Evolutionary conservation across 1,284 basidiomycete species (phyloP), one percentile per base, ranked within the genome.

Genomic region (Golubevia pallescens): DNA sequence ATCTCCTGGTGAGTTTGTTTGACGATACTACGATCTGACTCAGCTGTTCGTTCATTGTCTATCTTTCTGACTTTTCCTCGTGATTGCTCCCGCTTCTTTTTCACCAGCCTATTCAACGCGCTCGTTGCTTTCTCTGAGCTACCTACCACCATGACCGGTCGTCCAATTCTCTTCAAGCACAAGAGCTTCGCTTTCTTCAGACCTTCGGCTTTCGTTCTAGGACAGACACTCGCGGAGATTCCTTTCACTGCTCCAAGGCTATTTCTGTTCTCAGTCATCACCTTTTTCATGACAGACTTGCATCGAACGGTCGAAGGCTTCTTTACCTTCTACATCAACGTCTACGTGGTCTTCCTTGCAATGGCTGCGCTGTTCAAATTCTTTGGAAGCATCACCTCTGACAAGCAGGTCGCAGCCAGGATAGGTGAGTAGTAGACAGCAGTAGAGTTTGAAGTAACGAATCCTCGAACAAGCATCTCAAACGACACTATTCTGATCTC

Each of bases 201-300:
- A 21, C 86, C 87, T 2, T 76, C 83, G 1, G 85, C 86, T 1
- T 80, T 86, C 24, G 88, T 90, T 0, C 79, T 92, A 42, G 91
- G 92, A 13, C 87, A 91, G 59, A 91, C 91, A 0, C 80, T 93
- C 51, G 91, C 92, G 24, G 91, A 92, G 75, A 81, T 91, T 24
- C 91, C 92, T 0, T 90, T 92, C 71, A 88, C 90, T 1, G 85
- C 91, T 67, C 52, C 88, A 32, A 90, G 88, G 6, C 79, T 88
- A 23, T 61, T 88, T 34, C 66, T 89, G 13, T 91, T 90, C 80
- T 77, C 82, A 38, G 82, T 92, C 63, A 86, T 91, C 32, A 73
- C 92, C 19, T 92, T 92, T 81, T 92, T 91, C 81, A 87, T 92
- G 83, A 88, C 90, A 48, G 88, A 89, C 5, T 86, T 93, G 4